Conservation (phyloP, 345 rosid genomes). For the Microthlaspi erraticum region DNA sequence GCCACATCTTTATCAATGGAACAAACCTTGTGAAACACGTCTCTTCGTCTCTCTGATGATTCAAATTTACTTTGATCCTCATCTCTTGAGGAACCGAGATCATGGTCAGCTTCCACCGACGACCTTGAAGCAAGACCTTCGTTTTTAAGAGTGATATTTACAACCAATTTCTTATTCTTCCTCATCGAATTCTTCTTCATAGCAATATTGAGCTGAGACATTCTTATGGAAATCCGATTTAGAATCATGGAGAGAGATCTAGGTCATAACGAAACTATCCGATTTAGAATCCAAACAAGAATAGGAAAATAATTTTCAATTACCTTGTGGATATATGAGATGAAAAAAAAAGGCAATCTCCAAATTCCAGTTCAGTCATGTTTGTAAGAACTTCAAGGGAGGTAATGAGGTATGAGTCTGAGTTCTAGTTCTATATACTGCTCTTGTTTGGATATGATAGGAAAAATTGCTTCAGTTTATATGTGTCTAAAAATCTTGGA, state of each 20-base stretch:
- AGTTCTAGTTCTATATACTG: neutral
- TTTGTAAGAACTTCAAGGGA: neutral
- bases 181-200: constrained; percentile 27
- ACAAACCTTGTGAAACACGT: neutral
- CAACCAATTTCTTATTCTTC: constrained; percentile 30
- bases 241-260: no score
- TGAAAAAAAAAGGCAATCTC: neutral
- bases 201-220: constrained; percentile 18
- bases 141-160: neutral
- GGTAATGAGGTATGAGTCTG: neutral
- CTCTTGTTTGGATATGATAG: neutral
- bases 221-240: no score
- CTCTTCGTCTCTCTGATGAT: constrained; percentile 13
- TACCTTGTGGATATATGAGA: constrained; percentile 6
- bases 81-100: constrained; percentile 13
- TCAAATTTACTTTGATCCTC: constrained; percentile 17
- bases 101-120: constrained; percentile 16
- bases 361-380: constrained; percentile 5
- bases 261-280: neutral
- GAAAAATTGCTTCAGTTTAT: no score
- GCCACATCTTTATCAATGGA: neutral
- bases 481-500: no score
- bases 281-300: neutral
- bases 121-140: constrained; percentile 29
- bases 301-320: neutral